Base-by-base conservation (phyloP, 2,329 filamentous ascomycete species). In the Calonectria pteridis region DNA sequence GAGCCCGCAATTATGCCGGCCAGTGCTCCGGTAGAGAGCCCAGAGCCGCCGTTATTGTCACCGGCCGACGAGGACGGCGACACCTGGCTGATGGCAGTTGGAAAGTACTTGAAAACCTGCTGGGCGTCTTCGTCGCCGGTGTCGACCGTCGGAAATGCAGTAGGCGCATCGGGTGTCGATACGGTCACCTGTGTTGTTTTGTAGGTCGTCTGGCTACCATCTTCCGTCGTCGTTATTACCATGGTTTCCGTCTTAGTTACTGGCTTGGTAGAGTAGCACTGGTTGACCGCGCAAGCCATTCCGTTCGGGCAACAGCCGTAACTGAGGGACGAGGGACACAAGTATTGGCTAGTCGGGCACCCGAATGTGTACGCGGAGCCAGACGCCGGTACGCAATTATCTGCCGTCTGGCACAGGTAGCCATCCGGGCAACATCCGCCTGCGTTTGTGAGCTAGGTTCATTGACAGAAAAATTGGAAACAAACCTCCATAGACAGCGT, bases 1-100 rank as follows among this genome's bases (percentile, higher is more conserved):
- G 87, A 87, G 1, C 88, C 90, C 2, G 86, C 88, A 40, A 91
- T 85, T 28, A 91, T 90, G 2, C 90, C 90, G 3, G 87, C 89
- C 3, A 92, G 82, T 31, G 87, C 83, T 1, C 81, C 84, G 0
- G 77, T 81, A 7, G 85, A 84, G 28, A 89, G 81, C 16, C 84
- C 82, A 28, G 81, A 76, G 37, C 81, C 76, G 53, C 82, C 78
- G 11, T 74, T 76, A 26, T 78, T 76, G 23, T 75, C 75, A 13
- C 77, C 73, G 0, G 82, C 80, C 28, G 77, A 64, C 16, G 76
- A 68, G 6, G 74, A 72, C 18, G 83, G 83, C 1, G 83, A 76
- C 7, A 82, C 75, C 70, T 90, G 90, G 6, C 85, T 77, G 4
- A 89, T 80, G 1, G 84, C 83, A 2, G 84, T 86, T 0, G 88